Base-by-base conservation (phyloP, 345 rosid species). In the Brassica juncea region DNA sequence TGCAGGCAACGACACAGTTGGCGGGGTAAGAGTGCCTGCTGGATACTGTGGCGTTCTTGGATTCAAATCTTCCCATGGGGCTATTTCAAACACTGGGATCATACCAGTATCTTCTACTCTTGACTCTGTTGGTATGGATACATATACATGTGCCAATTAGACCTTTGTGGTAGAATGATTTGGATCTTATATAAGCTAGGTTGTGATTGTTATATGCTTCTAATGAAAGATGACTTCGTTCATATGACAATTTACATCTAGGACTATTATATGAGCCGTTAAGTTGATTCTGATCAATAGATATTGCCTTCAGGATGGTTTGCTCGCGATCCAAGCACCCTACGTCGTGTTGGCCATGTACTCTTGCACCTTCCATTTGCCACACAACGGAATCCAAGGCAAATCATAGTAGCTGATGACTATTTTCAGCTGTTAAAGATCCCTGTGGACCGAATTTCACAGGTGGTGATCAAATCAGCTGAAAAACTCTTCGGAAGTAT, bases 401-500 rank as follows among this genome's bases (percentile, higher is more conserved):
- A 93, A 86, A 85, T 95, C 81, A 82, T 95, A 68, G 78, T 95
- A 63, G 98, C 93, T 55, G 99, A 93, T 84, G 98, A 95, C 85
- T 93, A 81, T 85, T 92, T 95, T 85, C 91, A 92, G 83, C 86
- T 86, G 65, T 47, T 85, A 62, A 90, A 90, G 80, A 83, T 93
- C 80, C 94, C 94, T 19, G 76, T 57, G 59, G 94, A 95, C 64
- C 89, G 89, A 80, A 77, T 90, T 74, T 47, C 84, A 25, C 90
- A 87, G 85, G 94, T 88, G 84, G 90, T 95, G 73, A 82, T 79
- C 73, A 95, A 79, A 84, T 90, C 98, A 72, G 79, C 97, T 1
- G 97, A 91, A 88, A 95, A 90, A 86, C 85, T 87, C 66, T 91
- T 87, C 61, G 99, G 99, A 87, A 93, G 99, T 95, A 89, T 80